These are phyloP conservation scores for Spatholobus suberectus DNA, from an alignment of 306 rosid species.

Conservation along the genomic window DNA sequence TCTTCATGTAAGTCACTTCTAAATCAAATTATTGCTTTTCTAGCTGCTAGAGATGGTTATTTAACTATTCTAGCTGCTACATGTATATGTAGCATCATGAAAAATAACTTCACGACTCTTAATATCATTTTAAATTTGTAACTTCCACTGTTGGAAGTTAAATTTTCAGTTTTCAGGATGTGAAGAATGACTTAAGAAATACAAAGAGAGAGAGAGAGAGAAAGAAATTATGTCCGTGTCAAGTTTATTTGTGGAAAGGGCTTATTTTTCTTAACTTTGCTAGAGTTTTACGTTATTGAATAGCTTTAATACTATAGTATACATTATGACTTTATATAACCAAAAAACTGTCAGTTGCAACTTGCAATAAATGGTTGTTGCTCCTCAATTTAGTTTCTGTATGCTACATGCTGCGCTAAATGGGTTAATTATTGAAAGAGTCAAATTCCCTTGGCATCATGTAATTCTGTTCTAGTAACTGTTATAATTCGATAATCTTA, in stretches of 20 bases:
- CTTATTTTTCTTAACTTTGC: neutral
- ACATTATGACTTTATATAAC: neutral
- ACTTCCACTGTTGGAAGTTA: neutral
- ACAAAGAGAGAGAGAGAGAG: neutral
- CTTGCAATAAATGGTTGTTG: too few species aligned
- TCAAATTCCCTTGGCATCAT: neutral
- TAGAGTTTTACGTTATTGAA: neutral
- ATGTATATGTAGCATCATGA: neutral
- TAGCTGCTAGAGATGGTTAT: neutral
- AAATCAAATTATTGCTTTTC: too few species aligned
- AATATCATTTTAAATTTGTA: conserved; percentile 5
- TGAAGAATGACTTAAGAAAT: neutral
- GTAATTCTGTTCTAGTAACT: neutral
- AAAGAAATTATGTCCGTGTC: neutral
- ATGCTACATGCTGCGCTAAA: too few species aligned
- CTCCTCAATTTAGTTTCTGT: too few species aligned
- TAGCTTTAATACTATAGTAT: neutral
- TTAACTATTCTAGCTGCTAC: neutral
- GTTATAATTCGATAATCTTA: neutral
- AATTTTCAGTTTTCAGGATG: conserved; percentile 18
- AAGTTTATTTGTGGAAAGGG: neutral
- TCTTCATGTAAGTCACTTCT: conserved; percentile 64
- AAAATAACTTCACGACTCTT: conserved; percentile 7
- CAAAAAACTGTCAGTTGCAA: neutral
- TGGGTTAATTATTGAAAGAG: too few species aligned